Base-by-base conservation (phyloP, 805 yeast genomes). In the Suhomyces sp. region DNA sequence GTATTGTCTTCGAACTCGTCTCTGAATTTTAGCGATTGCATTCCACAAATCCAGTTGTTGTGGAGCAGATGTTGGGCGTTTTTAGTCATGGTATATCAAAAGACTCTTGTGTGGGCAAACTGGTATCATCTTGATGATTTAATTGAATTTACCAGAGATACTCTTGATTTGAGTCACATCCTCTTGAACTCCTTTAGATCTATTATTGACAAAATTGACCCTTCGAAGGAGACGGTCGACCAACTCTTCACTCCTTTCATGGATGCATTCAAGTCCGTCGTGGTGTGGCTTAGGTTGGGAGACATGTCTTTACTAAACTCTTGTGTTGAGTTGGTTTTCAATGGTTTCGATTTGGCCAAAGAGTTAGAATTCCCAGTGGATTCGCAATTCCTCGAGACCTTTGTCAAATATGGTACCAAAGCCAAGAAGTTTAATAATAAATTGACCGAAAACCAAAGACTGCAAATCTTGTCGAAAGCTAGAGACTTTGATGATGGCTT, bases 61-160 rank as follows among this genome's bases (percentile, higher is more conserved):
- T 94, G 98, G 98, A 71, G 70, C 10, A 57, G 69, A 6, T 76
- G 84, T 39, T 93, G 99, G 98, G 60, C 62, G 12, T 86, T 89
- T 55, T 68, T 93, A 52, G 80, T 81, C 44, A 78, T 84, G 75
- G 80, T 89, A 2, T 89, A 87, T 57, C 73, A 75, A 41, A 78
- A 81, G 50, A 89, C 96, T 1, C 70, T 87, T 12, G 65, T 66
- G 3, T 93, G 99, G 99, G 90, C 97, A 0, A 68, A 77, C 1
- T 68, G 71, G 35, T 85, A 83, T 59, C 80, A 80, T 25, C 73
- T 80, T 19, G 73, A 76, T 0, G 79, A 79, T 47, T 73, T 89
- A 59, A 79, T 85, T 43, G 96, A 91, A 51, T 92, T 90, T 59
- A 88, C 97, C 2, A 80, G 96, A 64, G 97, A 90, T 62, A 85